Base-by-base conservation (phyloP, 371 early-diverging fungal species). In the Syncephalastrum racemosum region DNA sequence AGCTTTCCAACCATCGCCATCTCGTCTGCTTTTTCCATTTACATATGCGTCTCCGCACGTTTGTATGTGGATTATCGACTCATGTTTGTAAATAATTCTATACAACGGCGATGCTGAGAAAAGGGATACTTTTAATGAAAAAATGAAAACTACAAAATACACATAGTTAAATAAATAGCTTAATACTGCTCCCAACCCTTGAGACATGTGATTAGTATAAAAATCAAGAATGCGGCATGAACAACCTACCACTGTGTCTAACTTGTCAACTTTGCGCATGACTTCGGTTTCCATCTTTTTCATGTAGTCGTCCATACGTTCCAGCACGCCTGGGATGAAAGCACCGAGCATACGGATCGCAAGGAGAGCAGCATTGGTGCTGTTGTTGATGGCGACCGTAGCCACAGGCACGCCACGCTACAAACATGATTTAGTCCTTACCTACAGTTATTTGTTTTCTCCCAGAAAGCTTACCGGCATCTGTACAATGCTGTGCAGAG, bases 321-420 rank as follows among this genome's bases (percentile, higher is more conserved):
- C 81, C 51, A 85, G 73, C 50, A 91, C 89, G 8, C 79, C 74
- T 2, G 92, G 88, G 57, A 87, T 82, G 48, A 82, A 84, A 3
- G 89, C 81, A 43, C 94, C 96, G 27, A 98, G 73, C 42, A 95
- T 95, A 36, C 97, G 85, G n/a, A 95, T 86, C 3, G 97, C 98
- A 66, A 98, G 79, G 36, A 96, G 71, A 1, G 91, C 98, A 2
- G 97, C 97, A 59, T 98, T 96, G 46, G 92, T 93, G 50, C 94
- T 84, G 77, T 97, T 98, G 71, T 94, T 92, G 67, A 98, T 95
- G 23, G 97, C 98, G 1, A 97, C 97, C 3, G 97, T 96, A 3
- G 98, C 98, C 0, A 96, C 96, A 22, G 98, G 97, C 19, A 97
- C 89, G 54, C 98, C 98, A 50, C 98, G 87, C 91, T 92, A 73